Conservation (phyloP, 75 land plant species). For the Picea sitchensis region DNA sequence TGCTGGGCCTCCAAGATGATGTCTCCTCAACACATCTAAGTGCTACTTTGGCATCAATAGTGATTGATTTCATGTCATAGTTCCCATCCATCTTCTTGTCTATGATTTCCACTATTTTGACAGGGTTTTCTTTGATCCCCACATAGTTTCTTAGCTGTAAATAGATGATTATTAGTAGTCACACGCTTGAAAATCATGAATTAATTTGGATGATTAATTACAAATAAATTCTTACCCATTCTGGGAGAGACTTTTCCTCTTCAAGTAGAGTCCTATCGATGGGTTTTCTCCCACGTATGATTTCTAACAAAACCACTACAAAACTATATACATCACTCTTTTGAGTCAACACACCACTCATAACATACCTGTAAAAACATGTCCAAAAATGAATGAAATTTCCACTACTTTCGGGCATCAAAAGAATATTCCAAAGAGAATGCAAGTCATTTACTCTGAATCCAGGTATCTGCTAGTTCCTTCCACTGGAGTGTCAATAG, state of each 20-base stretch:
- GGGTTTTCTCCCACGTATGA: not conserved
- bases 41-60: slow-evolving; percentile 18
- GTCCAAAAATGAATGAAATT: too few species aligned
- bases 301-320: slow-evolving; percentile 15
- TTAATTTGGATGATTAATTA: too few species aligned
- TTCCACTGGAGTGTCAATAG: not conserved
- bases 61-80: slow-evolving; percentile 12
- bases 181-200: too few species aligned
- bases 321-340: slow-evolving; percentile 19
- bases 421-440: too few species aligned
- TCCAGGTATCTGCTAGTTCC: slow-evolving; percentile 22
- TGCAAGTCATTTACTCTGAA: slow-evolving; percentile 18
- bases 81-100: not conserved
- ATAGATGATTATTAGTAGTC: too few species aligned
- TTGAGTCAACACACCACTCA: not conserved
- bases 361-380: not conserved
- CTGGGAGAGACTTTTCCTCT: not conserved
- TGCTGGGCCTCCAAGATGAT: slow-evolving; percentile 18
- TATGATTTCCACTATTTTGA: not conserved
- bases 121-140: not conserved
- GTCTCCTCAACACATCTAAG: slow-evolving; percentile 14
- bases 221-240: not conserved
- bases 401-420: too few species aligned
- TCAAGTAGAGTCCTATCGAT: not conserved
- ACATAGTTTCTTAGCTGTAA: not conserved